These are phyloP conservation scores for Vairimorpha apis DNA, from an alignment of 371 early-diverging fungal genomes.

Conservation along the genomic window DNA sequence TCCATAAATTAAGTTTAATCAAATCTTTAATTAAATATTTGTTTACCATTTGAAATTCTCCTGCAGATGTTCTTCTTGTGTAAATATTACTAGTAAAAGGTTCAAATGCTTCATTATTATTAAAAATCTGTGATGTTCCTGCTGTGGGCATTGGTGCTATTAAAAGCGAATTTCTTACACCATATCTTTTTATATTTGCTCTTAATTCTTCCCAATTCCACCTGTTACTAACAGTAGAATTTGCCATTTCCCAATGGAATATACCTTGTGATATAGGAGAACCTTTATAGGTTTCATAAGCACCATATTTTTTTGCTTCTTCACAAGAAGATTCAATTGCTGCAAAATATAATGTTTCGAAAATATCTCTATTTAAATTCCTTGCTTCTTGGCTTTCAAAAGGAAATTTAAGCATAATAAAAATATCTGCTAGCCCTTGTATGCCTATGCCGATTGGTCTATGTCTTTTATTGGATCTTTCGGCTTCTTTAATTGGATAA, in stretches of 20 bases:
- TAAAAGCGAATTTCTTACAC: conserved; percentile 89
- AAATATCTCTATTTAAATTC: conserved; percentile 78
- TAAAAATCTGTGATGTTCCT: conserved; percentile 92
- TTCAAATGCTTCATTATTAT: conserved; percentile 96
- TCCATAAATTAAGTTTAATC: conserved; percentile 83
- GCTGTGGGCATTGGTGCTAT: conserved; percentile 99
- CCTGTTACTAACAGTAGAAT: conserved; percentile 68
- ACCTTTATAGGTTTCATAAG: conserved; percentile 84
- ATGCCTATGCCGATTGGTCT: conserved; percentile 96
- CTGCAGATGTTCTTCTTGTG: conserved; percentile 89
- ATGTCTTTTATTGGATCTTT: conserved; percentile 79
- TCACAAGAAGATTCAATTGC: conserved; percentile 89
- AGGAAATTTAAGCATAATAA: conserved; percentile 82
- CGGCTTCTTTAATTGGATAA: conserved; percentile 86
- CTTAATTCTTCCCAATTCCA: conserved; percentile 86
- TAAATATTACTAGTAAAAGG: conserved; percentile 95
- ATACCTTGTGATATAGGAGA: conserved; percentile 81
- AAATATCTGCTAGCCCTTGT: conserved; percentile 95
- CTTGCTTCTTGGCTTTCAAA: conserved; percentile 86
- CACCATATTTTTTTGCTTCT: conserved; percentile 73
- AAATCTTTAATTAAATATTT: conserved; percentile 85
- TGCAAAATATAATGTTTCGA: conserved; percentile 92
- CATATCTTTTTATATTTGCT: conserved; percentile 72
- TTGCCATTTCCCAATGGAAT: conserved; percentile 90
- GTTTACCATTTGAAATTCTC: conserved; percentile 98